Evolutionary conservation across 805 yeast species (phyloP).

Genomic region (Suhomyces canberraensis): DNA sequence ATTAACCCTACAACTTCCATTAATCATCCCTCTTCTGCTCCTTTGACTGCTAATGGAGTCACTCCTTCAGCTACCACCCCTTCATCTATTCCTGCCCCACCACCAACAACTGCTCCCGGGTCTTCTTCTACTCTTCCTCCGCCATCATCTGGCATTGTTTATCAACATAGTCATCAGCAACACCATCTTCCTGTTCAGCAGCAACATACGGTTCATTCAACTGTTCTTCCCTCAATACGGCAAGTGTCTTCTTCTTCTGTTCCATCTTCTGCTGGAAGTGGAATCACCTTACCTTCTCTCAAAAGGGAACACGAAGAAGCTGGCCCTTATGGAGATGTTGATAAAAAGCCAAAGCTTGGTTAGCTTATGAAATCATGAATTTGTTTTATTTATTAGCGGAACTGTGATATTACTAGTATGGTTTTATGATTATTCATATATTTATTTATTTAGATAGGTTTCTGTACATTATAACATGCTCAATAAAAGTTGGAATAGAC

Average conservation of each 20-base stretch:
- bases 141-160: constrained; percentile 1
- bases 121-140: background rate
- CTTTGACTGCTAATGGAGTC: constrained; percentile 1
- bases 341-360: constrained; percentile 8
- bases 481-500: background rate
- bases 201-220: constrained; percentile 1
- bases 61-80: constrained; percentile 1
- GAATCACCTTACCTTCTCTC: constrained; percentile 17
- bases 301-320: constrained; percentile 22
- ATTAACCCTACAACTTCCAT: background rate
- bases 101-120: background rate
- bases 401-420: background rate
- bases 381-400: background rate
- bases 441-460: constrained; percentile 3
- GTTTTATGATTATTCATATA: background rate
- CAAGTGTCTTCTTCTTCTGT: constrained; percentile 3
- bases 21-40: constrained; percentile 4
- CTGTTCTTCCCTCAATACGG: constrained; percentile 8
- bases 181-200: constrained; percentile 4
- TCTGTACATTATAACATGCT: background rate
- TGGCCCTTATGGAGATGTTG: constrained; percentile 4
- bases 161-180: constrained; percentile 3
- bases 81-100: constrained; percentile 1
- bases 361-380: constrained; percentile 2
- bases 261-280: constrained; percentile 6